Base-by-base conservation (phyloP, 768 basidiomycete species). In the Boletellus sp. region DNA sequence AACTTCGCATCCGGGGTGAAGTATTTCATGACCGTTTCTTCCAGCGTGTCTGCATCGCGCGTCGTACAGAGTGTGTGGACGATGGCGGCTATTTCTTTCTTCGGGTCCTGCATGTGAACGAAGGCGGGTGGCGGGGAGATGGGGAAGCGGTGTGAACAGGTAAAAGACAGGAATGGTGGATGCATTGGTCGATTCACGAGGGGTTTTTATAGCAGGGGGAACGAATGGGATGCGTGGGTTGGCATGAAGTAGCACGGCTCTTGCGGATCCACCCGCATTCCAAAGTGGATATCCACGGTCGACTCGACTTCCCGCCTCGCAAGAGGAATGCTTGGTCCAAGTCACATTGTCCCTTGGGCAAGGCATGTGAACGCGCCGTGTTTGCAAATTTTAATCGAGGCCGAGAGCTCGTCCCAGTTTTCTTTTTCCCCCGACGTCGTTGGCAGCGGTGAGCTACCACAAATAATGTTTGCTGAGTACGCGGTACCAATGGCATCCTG, bases 1-100 rank as follows among this genome's bases (percentile, higher is more conserved):
- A 86, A 81, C 3, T 69, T 73, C 22, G 79, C 81, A 52, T 86
- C 76, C 3, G 69, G 64, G 5, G 74, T 70, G 64, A 80, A 80
- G 58, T 81, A 84, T 41, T 70, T 75, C 12, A 60, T 61, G 15
- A 84, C 60, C 0, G 79, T 68, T 9, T 65, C 62, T 52, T 74
- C 72, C 55, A 85, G 78, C 3, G 74, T 63, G 32, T 78, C 73
- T 0, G 81, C 78, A 20, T 76, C 74, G 22, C 68, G 61, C 0
- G 80, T 73, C 12, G 77, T 71, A 15, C 77, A 76, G 15, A 85
- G 61, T 19, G 71, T 70, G 6, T 59, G 55, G 36, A 82, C 67
- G 6, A 84, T 74, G 4, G 50, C 47, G 23, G 53, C 33, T 23
- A 84, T 79, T 16, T 85, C 83, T 36, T 67, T 55, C 26, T 60